Base-by-base conservation (phyloP, 371 early-diverging fungal genomes). In the Mucor saturninus region DNA sequence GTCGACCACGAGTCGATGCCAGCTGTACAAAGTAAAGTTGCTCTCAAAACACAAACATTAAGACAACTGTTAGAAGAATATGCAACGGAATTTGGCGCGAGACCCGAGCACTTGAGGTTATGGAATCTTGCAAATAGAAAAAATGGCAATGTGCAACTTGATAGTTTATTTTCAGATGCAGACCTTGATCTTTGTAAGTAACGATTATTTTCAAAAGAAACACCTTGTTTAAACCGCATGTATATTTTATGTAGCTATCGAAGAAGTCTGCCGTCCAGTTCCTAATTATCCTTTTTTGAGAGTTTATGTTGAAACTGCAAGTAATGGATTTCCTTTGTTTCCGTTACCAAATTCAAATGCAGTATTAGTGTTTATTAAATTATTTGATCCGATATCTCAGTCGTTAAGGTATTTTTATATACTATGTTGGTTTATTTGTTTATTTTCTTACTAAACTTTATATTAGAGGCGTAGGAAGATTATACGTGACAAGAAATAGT, bases 41-140 rank as follows among this genome's bases (percentile, higher is more conserved):
- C 42, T 3, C 29, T 56, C 3, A 37, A 26, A 43, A 30, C 9
- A 29, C 28, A 30, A 31, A 42, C 30, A 8, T 6, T 56, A 0
- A 31, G 31, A n/a, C 28, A 30, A 13, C 11, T 43, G n/a, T 43
- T 56, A 32, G 26, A 13, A n/a, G 5, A 13, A 62, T 56, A 56
- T 31, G 26, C 45, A 8, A 6, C 2, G 3, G 26, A 46, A 15
- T 4, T 72, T 11, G 83, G 35, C 13, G 81, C 26, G 1, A 30
- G 13, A 1, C 5, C 30, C 2, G 13, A 21, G 9, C 10, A 50
- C 29, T 73, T 95, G 54, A 81, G 93, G 14, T 68, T 95, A 45
- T 97, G 97, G 97, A 75, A 77, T 1, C 73, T 96, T 56, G 86
- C 86, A 4, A 84, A 83, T n/a, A 85, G 96, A 13, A 88, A 92